Evolutionary conservation across 768 basidiomycete genomes (phyloP).

Genomic region (Auricularia auricula-judae): DNA sequence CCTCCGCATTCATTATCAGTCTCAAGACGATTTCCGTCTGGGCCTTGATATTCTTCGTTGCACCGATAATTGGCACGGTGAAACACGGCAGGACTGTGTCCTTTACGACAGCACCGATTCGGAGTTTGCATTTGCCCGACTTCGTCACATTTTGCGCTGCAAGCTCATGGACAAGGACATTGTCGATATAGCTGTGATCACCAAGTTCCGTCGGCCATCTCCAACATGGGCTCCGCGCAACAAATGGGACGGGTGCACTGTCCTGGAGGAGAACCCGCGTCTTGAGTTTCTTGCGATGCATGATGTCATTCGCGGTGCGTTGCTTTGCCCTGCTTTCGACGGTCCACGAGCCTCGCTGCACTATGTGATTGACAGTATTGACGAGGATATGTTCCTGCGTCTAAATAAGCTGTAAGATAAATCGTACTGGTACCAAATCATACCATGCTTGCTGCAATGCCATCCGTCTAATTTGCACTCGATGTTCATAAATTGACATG

Average conservation of each 20-base stretch:
- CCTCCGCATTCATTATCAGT: slow-evolving; percentile 16
- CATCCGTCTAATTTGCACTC: no score
- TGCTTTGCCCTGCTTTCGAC: background rate
- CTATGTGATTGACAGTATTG: slow-evolving; percentile 2
- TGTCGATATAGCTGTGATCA: slow-evolving; percentile 13
- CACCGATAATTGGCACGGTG: slow-evolving; percentile 17
- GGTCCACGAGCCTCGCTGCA: background rate
- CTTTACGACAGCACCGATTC: slow-evolving; percentile 10
- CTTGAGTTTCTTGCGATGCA: slow-evolving; percentile 5
- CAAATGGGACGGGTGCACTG: slow-evolving; percentile 11
- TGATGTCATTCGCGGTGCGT: background rate
- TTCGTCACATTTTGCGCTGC: background rate
- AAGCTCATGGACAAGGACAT: background rate
- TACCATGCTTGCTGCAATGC: no score
- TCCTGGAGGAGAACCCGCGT: slow-evolving; percentile 9
- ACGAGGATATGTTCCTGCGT: slow-evolving; percentile 1
- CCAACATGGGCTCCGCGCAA: slow-evolving; percentile 10
- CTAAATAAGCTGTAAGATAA: background rate
- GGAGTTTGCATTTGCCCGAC: background rate
- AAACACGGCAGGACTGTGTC: slow-evolving; percentile 12
- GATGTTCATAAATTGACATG: no score
- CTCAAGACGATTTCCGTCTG: slow-evolving; percentile 17
- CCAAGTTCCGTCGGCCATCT: background rate
- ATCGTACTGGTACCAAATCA: no score
- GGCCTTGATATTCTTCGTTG: slow-evolving; percentile 17